Conservation (phyloP, 192 early-diverging fungal species). For the Backusella luteola region DNA sequence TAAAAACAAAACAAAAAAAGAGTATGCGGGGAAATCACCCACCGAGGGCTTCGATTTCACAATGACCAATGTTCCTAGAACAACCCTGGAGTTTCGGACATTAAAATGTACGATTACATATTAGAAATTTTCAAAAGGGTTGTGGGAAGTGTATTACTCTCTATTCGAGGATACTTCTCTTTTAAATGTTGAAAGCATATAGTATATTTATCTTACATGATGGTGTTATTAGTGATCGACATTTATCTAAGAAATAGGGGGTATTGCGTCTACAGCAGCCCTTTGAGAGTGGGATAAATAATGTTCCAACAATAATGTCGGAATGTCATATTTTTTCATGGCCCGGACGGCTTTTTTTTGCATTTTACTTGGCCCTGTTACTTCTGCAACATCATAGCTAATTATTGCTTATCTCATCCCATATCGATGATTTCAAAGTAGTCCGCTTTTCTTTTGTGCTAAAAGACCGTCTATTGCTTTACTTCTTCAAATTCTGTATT, state of each 20-base stretch:
- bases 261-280: neutral
- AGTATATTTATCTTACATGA: neutral
- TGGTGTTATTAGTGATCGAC: neutral
- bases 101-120: neutral
- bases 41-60: neutral
- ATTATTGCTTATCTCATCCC: slow-evolving; percentile 19
- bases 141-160: neutral
- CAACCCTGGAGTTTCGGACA: neutral
- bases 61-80: neutral
- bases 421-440: neutral
- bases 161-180: neutral
- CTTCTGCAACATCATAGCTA: neutral
- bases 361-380: slow-evolving; percentile 33
- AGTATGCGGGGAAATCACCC: neutral
- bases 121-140: neutral
- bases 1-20: slow-evolving; percentile 5
- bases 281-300: slow-evolving; percentile 10
- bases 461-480: neutral
- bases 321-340: slow-evolving; percentile 17
- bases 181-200: neutral
- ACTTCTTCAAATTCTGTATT: neutral
- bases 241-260: neutral
- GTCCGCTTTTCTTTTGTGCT: neutral
- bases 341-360: slow-evolving; percentile 27
- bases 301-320: slow-evolving; percentile 14